A percentile compares a stretch with the other conserved stretches of the same genome.
phyloP scores from a whole-genome alignment of 345 rosid species.

The Pistacia vera region DNA sequence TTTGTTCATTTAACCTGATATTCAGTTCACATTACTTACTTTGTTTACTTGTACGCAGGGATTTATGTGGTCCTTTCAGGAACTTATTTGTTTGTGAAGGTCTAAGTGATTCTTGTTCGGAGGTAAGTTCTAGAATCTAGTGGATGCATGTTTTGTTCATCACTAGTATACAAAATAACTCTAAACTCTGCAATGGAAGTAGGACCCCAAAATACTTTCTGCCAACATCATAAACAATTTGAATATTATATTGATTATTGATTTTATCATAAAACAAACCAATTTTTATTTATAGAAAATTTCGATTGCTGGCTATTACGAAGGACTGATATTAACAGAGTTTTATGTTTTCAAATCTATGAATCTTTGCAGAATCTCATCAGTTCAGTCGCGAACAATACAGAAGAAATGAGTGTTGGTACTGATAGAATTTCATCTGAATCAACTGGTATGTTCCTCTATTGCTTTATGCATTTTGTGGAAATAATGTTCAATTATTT shows the following conservation, averaged over 20 bases:
- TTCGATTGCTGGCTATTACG: not conserved
- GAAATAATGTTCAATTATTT: not conserved
- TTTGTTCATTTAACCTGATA: not conserved
- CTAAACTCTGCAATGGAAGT: too few species aligned
- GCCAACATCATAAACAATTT: not conserved
- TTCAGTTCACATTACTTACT: slow-evolving; percentile 2
- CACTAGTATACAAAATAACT: too few species aligned
- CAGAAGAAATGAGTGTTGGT: slow-evolving; percentile 18
- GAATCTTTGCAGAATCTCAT: slow-evolving; percentile 35
- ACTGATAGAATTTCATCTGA: slow-evolving; percentile 16
- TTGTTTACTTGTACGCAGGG: slow-evolving; percentile 41
- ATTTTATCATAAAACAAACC: not conserved
- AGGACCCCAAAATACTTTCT: not conserved
- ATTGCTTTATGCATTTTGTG: not conserved
- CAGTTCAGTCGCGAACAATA: slow-evolving; percentile 27
- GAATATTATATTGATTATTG: not conserved
- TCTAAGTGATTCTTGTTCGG: slow-evolving; percentile 31
- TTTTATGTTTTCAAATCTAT: not conserved
- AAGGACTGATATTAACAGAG: not conserved
- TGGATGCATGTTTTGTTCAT: not conserved
- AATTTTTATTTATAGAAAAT: not conserved
- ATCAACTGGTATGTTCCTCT: slow-evolving; percentile 41
- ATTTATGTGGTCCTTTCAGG: slow-evolving; percentile 36
- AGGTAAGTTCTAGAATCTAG: slow-evolving; percentile 40
- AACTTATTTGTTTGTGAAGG: slow-evolving; percentile 49